Evolutionary conservation across 1,139 yeast genomes (phyloP).

Genomic region (Petasospora fabianii): DNA sequence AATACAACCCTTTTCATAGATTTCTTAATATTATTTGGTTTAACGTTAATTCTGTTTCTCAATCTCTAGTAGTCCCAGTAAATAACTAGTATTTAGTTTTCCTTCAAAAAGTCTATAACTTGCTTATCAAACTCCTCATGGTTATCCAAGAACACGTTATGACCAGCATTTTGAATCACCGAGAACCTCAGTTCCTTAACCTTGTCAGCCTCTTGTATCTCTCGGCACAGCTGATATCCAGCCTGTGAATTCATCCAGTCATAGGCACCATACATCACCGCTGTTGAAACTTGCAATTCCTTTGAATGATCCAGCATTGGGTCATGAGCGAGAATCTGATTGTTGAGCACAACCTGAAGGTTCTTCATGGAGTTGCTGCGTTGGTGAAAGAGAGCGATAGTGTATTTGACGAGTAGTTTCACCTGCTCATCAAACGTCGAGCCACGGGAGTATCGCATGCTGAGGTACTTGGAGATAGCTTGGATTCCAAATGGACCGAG

Average conservation of each 20-base stretch:
- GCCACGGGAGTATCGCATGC: slow-evolving; percentile 41
- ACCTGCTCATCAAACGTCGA: slow-evolving; percentile 24
- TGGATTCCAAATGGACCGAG: slow-evolving; percentile 60
- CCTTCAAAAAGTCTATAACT: slow-evolving; percentile 40
- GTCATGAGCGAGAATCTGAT: slow-evolving; percentile 55
- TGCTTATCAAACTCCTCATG: slow-evolving; percentile 54
- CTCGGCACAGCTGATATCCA: slow-evolving; percentile 41
- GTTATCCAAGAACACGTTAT: slow-evolving; percentile 76
- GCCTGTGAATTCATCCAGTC: slow-evolving; percentile 87
- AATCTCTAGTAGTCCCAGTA: too few species aligned
- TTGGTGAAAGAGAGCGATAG: slow-evolving; percentile 28
- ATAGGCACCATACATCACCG: slow-evolving; percentile 72
- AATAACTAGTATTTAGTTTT: neutral
- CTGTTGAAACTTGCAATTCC: slow-evolving; percentile 37
- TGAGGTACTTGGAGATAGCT: slow-evolving; percentile 52
- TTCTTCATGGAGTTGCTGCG: slow-evolving; percentile 19
- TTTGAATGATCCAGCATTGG: slow-evolving; percentile 67
- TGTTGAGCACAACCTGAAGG: slow-evolving; percentile 17
- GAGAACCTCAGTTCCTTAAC: slow-evolving; percentile 29
- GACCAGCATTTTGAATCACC: slow-evolving; percentile 61
- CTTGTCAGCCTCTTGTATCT: slow-evolving; percentile 20
- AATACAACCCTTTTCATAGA: neutral
- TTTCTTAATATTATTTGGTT: neutral
- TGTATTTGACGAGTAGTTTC: slow-evolving; percentile 26
- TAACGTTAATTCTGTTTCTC: neutral